Base-by-base conservation (phyloP, 805 yeast species). In the Yamadazyma sp. region DNA sequence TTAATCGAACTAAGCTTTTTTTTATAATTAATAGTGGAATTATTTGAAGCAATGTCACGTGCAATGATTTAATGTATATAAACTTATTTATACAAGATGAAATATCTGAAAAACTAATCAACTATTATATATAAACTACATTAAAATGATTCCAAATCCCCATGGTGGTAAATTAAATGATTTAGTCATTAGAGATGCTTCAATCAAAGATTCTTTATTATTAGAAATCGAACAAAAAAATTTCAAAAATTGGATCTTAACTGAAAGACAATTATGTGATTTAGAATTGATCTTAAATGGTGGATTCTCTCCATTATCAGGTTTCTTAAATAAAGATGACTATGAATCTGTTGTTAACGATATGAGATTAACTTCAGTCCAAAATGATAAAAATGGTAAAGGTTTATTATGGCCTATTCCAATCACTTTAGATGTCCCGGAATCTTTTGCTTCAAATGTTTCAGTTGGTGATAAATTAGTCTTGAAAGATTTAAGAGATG, bases 151-250 rank as follows among this genome's bases (percentile, higher is more conserved):
- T 48, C 69, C 69, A 33, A 64, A 78, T 51, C 96, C 98, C 39
- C 97, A 91, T 75, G 98, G 97, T 56, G 96, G 96, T 51, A 69
- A 70, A 36, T 76, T 89, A 47, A 82, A 89, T 62, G 98, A 89
- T 59, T 73, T 89, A 43, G 73, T 88, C 39, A 77, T 80, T 36
- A 81, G 98, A 63, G 98, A 89, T 59, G 75, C 78, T 22, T 57
- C 76, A 25, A 77, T 74, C 46, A 79, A 74, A 48, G 56, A 55
- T 5, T 66, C 72, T 34, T 70, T 89, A 27, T 52, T 82, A 28
- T 53, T 65, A 18, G 93, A 87, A 62, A 73, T 82, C 13, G 64
- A 69, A 21, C 41, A 62, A 10, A 37, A 51, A 13, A 41, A 42
- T 12, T 69, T 79, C 35, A 62, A 69, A 15, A 52, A 70, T n/a